Percentiles rank a stretch among this genome's conserved stretches.
Evolutionary conservation across 1,139 yeast genomes (phyloP).

Genomic region (Hemisphaericaspora subhashii): DNA sequence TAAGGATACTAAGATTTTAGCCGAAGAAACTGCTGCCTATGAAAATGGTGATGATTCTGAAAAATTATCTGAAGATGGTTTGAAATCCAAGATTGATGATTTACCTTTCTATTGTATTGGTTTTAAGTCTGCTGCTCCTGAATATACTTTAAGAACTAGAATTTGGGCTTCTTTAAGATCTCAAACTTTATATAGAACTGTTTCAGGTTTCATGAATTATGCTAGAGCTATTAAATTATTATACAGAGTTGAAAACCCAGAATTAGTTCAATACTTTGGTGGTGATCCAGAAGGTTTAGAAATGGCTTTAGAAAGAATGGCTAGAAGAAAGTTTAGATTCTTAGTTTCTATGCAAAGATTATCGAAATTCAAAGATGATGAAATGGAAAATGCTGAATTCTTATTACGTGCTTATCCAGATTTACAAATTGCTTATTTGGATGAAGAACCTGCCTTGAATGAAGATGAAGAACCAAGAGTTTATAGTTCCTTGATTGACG

Average conservation of each 20-base stretch:
- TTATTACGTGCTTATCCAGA: constrained; percentile 98
- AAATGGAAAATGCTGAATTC: constrained; percentile 97
- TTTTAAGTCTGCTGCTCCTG: constrained; percentile 99
- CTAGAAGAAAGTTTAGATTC: constrained; percentile 97
- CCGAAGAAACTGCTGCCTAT: constrained; percentile 93
- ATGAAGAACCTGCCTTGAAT: constrained; percentile 83
- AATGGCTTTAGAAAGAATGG: constrained; percentile 97
- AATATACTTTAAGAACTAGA: constrained; percentile 95
- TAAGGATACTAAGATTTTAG: constrained; percentile 95
- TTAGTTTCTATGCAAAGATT: constrained; percentile 98
- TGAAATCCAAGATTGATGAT: constrained; percentile 91
- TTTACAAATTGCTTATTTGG: constrained; percentile 95
- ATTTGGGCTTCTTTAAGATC: constrained; percentile 99
- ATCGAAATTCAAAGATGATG: constrained; percentile 95
- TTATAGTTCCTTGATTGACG: constrained; percentile 94
- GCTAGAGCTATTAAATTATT: constrained; percentile 96
- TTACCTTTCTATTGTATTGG: constrained; percentile 98
- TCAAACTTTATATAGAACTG: constrained; percentile 97
- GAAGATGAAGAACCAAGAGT: constrained; percentile 99
- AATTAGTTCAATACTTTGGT: constrained; percentile 96
- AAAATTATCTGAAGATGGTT: constrained; percentile 60
- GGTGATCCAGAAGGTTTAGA: constrained; percentile 96
- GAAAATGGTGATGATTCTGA: constrained; percentile 72
- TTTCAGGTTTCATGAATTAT: constrained; percentile 98
- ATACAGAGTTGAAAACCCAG: constrained; percentile 98